Conservation (phyloP, 1,284 basidiomycete species). For the Inonotus hispidus region DNA sequence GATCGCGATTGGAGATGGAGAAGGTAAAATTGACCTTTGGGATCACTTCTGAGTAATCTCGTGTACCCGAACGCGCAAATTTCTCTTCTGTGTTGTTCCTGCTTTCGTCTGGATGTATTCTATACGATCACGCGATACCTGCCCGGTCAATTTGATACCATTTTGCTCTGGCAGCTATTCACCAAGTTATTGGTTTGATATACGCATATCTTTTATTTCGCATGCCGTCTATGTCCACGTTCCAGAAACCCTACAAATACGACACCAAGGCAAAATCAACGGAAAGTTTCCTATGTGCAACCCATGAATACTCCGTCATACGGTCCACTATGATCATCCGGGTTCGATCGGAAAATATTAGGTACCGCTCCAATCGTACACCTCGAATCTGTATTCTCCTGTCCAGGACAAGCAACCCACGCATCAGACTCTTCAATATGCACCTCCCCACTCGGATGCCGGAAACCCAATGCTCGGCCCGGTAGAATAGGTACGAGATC, state of each 20-base stretch:
- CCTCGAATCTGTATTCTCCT: constrained; percentile 18
- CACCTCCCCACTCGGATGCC: constrained; percentile 28
- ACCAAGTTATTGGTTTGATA: no score
- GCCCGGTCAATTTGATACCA: neutral
- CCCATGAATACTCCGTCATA: constrained; percentile 23
- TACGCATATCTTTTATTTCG: no score
- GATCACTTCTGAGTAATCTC: constrained; percentile 33
- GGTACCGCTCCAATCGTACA: constrained; percentile 20
- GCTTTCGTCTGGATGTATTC: neutral
- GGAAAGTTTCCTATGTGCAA: neutral
- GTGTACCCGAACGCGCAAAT: neutral
- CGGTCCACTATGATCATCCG: constrained; percentile 21
- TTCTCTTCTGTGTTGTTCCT: neutral
- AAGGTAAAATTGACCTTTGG: constrained; percentile 46
- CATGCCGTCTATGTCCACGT: no score
- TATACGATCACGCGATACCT: neutral
- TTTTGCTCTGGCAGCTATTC: neutral
- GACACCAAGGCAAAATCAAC: neutral
- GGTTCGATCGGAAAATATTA: constrained; percentile 17
- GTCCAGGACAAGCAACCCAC: constrained; percentile 24
- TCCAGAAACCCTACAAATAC: no score
- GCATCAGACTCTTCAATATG: constrained; percentile 24
- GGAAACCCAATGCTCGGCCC: constrained; percentile 26
- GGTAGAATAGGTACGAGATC: constrained; percentile 31
- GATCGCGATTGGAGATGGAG: constrained; percentile 46